Percentiles rank a stretch among this genome's conserved stretches.
phyloP scores from a whole-genome alignment of 306 rosid genomes.

The Trifolium subterraneum region DNA sequence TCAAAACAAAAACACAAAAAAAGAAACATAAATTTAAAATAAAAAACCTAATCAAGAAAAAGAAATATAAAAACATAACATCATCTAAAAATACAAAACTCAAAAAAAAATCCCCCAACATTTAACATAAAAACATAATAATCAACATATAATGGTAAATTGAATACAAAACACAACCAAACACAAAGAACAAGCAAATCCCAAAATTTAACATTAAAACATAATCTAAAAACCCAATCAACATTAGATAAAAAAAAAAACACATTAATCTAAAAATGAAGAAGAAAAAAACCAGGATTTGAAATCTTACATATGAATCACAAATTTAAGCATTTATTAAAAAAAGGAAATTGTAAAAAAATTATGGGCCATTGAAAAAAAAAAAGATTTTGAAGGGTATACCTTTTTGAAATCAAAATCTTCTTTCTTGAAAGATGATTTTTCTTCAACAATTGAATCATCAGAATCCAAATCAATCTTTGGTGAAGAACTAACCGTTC shows the following conservation, averaged over 20 bases:
- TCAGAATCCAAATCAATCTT: slow-evolving; percentile 31
- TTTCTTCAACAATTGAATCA: slow-evolving; percentile 35
- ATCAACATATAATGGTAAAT: not conserved
- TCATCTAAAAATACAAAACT: no score
- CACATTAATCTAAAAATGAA: not conserved
- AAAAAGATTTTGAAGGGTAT: not conserved
- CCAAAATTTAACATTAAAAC: not conserved
- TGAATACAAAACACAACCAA: not conserved
- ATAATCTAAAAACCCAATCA: not conserved
- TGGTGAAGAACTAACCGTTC: slow-evolving; percentile 54
- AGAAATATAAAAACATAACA: no score
- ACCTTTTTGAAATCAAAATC: slow-evolving; percentile 52
- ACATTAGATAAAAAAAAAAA: no score
- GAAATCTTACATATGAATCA: not conserved
- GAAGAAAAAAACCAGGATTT: not conserved
- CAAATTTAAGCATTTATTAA: not conserved
- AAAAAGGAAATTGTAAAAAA: not conserved
- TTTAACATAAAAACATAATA: not conserved
- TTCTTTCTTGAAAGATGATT: slow-evolving; percentile 31
- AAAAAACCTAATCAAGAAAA: not conserved
- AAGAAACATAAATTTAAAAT: not conserved
- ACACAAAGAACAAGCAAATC: not conserved
- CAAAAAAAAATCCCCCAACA: no score
- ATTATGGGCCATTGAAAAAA: not conserved
- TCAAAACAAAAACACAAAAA: not conserved